These are phyloP conservation scores for Davidsoniella virescens DNA, from an alignment of 2,329 filamentous ascomycete genomes.

Conservation along the genomic window DNA sequence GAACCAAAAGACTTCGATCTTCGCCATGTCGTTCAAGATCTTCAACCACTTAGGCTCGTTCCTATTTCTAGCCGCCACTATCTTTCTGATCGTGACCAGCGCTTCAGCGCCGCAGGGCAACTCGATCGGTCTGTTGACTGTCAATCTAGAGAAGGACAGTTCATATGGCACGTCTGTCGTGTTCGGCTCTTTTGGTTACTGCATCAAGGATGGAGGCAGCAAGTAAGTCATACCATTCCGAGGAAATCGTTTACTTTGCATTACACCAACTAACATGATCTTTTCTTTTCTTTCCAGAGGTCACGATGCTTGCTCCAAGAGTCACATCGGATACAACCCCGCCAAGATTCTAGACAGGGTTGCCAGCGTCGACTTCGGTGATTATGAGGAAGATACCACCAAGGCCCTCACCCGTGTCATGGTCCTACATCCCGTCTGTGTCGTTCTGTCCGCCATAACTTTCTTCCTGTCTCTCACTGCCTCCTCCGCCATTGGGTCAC, in stretches of 20 bases:
- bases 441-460: conserved; percentile 39
- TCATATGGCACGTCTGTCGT: conserved; percentile 23
- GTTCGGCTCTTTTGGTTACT: conserved; percentile 48
- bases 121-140: conserved; percentile 35
- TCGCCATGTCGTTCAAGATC: conserved; percentile 32
- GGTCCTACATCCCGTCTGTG: conserved; percentile 46
- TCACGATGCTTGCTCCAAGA: conserved; percentile 29
- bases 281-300: not conserved
- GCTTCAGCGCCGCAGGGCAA: conserved; percentile 44
- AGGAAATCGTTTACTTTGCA: not conserved
- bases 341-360: conserved; percentile 26
- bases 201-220: conserved; percentile 20
- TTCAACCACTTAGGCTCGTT: conserved; percentile 42
- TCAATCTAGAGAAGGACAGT: conserved; percentile 28
- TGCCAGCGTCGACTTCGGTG: conserved; percentile 25
- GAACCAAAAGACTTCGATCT: not conserved
- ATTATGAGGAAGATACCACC: conserved; percentile 27
- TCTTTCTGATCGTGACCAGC: conserved; percentile 40
- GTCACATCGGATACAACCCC: conserved; percentile 39
- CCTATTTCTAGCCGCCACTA: conserved; percentile 36
- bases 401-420: conserved; percentile 39
- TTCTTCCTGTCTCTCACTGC: conserved; percentile 38
- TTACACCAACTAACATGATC: not conserved
- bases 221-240: conserved; percentile 15
- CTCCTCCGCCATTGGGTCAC: conserved; percentile 32